phyloP scores from a whole-genome alignment of 2,329 filamentous ascomycete genomes.

The Paramyrothecium sp. region DNA sequence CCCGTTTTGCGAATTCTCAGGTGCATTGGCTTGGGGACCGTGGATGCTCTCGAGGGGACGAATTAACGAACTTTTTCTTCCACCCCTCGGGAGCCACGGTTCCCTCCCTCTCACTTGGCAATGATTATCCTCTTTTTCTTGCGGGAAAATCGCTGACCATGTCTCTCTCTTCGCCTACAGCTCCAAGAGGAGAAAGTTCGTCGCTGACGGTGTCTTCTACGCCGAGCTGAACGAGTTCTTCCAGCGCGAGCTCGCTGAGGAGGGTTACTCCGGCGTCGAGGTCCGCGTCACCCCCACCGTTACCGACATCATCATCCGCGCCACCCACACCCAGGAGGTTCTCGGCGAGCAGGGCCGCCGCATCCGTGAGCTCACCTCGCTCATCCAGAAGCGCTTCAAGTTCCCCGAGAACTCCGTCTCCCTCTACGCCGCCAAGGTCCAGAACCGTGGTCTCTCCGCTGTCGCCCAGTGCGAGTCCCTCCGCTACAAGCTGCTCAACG shows the following conservation, averaged over 20 bases:
- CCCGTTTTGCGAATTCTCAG: not conserved
- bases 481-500: conserved; percentile 99
- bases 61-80: not conserved
- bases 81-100: not conserved
- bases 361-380: conserved; percentile 99
- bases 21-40: conserved; percentile 2
- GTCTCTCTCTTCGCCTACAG: conserved; percentile 39
- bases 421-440: conserved; percentile 99
- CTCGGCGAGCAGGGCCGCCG: conserved; percentile 99
- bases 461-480: conserved; percentile 99
- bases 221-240: conserved; percentile 99
- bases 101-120: not conserved
- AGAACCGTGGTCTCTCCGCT: conserved; percentile 99
- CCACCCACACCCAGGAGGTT: conserved; percentile 99
- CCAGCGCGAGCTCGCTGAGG: conserved; percentile 99
- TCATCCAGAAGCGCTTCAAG: conserved; percentile 99
- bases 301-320: conserved; percentile 99
- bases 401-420: conserved; percentile 99
- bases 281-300: conserved; percentile 99
- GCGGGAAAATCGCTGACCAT: conserved; percentile 10
- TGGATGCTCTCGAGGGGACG: no score
- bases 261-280: conserved; percentile 99
- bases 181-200: conserved; percentile 93
- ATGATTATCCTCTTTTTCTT: conserved; percentile 1
- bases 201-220: conserved; percentile 99